phyloP scores from a whole-genome alignment of 805 yeast species.

The Kluyveromyces wickerhamii region DNA sequence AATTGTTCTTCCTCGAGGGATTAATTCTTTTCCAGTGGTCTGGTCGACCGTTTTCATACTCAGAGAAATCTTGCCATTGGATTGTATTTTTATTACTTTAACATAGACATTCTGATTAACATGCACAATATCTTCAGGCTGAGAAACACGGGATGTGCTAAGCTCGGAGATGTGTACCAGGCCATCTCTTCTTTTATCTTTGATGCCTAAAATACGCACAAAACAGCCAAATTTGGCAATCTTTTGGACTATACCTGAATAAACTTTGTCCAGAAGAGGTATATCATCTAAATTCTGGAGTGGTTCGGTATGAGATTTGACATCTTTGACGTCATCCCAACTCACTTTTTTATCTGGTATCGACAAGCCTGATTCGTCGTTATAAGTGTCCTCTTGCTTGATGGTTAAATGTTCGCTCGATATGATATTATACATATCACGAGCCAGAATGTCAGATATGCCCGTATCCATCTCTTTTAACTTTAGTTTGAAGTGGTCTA shows the following conservation, averaged over 20 bases:
- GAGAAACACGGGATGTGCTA: constrained; percentile 38
- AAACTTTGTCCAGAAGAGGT: constrained; percentile 40
- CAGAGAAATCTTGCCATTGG: constrained; percentile 46
- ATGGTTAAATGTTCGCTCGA: constrained; percentile 9
- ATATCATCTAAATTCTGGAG: constrained; percentile 17
- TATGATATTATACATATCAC: background rate
- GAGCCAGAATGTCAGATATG: background rate
- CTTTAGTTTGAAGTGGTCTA: constrained; percentile 9
- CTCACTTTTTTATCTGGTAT: constrained; percentile 14
- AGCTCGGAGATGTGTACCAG: constrained; percentile 74
- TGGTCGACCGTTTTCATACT: constrained; percentile 73
- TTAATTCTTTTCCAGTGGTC: constrained; percentile 41
- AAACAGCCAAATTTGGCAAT: constrained; percentile 74
- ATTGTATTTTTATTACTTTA: constrained; percentile 40
- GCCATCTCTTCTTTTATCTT: constrained; percentile 39
- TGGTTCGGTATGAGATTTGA: constrained; percentile 8
- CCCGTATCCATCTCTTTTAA: constrained; percentile 21
- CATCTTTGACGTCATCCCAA: constrained; percentile 15
- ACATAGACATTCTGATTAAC: constrained; percentile 58
- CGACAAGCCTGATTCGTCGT: constrained; percentile 7
- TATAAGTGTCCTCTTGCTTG: constrained; percentile 14
- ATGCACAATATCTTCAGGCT: constrained; percentile 52
- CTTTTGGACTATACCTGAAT: constrained; percentile 53
- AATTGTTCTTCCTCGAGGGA: constrained; percentile 10
- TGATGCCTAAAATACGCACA: constrained; percentile 41